phyloP scores from a whole-genome alignment of 2,329 filamentous ascomycete genomes.

The Aspergillus calidoustus region DNA sequence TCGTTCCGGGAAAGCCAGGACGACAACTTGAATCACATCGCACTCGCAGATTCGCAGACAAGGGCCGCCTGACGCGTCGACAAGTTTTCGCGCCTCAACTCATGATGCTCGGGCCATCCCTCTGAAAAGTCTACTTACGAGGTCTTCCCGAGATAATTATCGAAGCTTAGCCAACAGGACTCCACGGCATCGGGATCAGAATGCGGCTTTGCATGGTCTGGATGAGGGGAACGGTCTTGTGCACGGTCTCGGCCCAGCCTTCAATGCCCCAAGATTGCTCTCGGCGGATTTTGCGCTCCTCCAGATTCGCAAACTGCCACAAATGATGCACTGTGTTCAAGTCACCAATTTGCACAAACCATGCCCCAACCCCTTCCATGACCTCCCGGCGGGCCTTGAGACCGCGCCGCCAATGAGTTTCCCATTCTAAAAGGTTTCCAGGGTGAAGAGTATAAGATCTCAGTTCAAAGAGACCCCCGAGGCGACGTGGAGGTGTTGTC shows the following conservation, averaged over 20 bases:
- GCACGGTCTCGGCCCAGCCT: slow-evolving; percentile 95
- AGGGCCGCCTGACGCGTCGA: neutral
- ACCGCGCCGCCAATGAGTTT: slow-evolving; percentile 95
- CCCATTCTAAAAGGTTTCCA: slow-evolving; percentile 96
- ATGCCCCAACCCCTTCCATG: slow-evolving; percentile 97
- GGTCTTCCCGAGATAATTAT: neutral
- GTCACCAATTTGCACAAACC: slow-evolving; percentile 98
- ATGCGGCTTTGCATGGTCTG: slow-evolving; percentile 96
- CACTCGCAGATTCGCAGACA: neutral
- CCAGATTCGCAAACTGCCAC: slow-evolving; percentile 97
- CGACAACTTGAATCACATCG: slow-evolving; percentile 10
- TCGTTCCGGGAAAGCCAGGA: slow-evolving; percentile 5
- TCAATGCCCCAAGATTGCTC: slow-evolving; percentile 96
- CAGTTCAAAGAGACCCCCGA: slow-evolving; percentile 93
- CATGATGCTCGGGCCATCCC: slow-evolving; percentile 8
- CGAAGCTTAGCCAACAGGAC: slow-evolving; percentile 72
- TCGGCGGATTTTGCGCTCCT: slow-evolving; percentile 85
- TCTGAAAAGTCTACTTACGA: neutral
- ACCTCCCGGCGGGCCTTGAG: slow-evolving; percentile 90
- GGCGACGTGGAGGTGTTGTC: slow-evolving; percentile 83
- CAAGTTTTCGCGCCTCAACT: slow-evolving; percentile 1
- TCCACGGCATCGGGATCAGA: slow-evolving; percentile 94
- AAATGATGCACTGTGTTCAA: slow-evolving; percentile 97
- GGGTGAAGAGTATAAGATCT: slow-evolving; percentile 96
- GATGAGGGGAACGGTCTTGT: slow-evolving; percentile 97